Evolutionary conservation across 331 rosid species (phyloP).

Genomic region (Acacia concinna): DNA sequence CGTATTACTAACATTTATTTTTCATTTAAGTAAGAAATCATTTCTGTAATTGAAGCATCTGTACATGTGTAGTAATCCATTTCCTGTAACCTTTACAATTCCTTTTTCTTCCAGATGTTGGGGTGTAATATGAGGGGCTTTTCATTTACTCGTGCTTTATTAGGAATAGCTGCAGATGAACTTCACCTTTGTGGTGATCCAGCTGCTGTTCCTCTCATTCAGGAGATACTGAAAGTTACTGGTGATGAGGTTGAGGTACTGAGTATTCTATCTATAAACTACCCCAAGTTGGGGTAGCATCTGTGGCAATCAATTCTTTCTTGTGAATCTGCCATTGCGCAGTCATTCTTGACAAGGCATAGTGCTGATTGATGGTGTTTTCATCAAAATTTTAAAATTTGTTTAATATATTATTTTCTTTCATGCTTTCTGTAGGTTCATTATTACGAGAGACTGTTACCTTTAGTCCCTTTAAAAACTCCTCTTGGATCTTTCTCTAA

Average conservation of each 20-base stretch:
- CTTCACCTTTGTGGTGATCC: constrained; percentile 98
- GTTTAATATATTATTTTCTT: constrained; percentile 6
- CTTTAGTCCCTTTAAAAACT: constrained; percentile 68
- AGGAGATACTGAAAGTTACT: constrained; percentile 76
- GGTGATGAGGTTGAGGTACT: constrained; percentile 84
- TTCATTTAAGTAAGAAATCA: not conserved
- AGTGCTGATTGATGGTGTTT: constrained; percentile 24
- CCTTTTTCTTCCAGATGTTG: constrained; percentile 67
- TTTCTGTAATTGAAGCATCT: constrained; percentile 30
- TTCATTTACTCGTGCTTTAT: constrained; percentile 87
- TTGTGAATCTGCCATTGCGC: constrained; percentile 12
- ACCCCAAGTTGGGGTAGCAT: constrained; percentile 2
- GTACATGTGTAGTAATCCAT: not conserved
- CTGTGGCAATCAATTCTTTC: constrained; percentile 14
- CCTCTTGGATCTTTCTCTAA: constrained; percentile 82
- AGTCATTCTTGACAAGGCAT: constrained; percentile 15
- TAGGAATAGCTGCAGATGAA: constrained; percentile 92
- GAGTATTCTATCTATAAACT: constrained; percentile 1
- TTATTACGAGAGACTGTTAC: constrained; percentile 79
- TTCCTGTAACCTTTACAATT: constrained; percentile 9
- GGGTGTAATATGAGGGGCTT: constrained; percentile 80
- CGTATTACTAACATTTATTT: not conserved
- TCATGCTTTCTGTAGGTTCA: constrained; percentile 56
- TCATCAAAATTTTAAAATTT: constrained; percentile 27
- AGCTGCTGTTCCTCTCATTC: constrained; percentile 82